phyloP scores from a whole-genome alignment of 768 basidiomycete genomes.

The Xanthoconium stramineum region DNA sequence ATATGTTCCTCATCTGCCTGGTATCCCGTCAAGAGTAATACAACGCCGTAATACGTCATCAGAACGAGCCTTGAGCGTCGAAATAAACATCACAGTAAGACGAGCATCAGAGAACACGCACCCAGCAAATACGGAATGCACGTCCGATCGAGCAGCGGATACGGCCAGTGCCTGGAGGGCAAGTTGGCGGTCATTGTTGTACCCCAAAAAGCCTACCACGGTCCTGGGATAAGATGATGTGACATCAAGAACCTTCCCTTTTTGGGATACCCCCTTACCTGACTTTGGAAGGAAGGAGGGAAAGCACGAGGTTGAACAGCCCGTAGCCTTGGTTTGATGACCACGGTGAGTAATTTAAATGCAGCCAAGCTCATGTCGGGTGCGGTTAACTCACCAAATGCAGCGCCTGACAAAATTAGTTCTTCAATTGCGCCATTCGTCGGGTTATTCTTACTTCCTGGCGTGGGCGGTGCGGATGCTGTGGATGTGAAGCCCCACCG shows the following conservation, averaged over 20 bases:
- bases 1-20: constrained; percentile 71
- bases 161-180: constrained; percentile 69
- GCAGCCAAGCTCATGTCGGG: neutral
- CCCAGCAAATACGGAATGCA: constrained; percentile 78
- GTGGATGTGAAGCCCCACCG: constrained; percentile 29
- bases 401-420: constrained; percentile 68
- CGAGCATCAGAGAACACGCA: constrained; percentile 30
- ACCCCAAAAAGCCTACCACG: constrained; percentile 74
- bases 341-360: neutral
- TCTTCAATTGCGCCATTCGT: constrained; percentile 65
- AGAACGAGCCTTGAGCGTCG: constrained; percentile 55
- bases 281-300: constrained; percentile 66
- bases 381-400: constrained; percentile 55
- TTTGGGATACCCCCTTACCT: constrained; percentile 42
- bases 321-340: constrained; percentile 42
- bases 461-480: constrained; percentile 10
- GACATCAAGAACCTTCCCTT: neutral
- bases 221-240: constrained; percentile 38
- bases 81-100: neutral
- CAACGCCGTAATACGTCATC: constrained; percentile 77
- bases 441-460: constrained; percentile 22
- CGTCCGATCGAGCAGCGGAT: constrained; percentile 62
- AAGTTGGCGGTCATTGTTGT: constrained; percentile 65
- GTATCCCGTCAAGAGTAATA: constrained; percentile 68
- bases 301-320: constrained; percentile 78